Conservation (phyloP, 1,284 basidiomycete genomes). For the Apiotrichum mycotoxinovorans region DNA sequence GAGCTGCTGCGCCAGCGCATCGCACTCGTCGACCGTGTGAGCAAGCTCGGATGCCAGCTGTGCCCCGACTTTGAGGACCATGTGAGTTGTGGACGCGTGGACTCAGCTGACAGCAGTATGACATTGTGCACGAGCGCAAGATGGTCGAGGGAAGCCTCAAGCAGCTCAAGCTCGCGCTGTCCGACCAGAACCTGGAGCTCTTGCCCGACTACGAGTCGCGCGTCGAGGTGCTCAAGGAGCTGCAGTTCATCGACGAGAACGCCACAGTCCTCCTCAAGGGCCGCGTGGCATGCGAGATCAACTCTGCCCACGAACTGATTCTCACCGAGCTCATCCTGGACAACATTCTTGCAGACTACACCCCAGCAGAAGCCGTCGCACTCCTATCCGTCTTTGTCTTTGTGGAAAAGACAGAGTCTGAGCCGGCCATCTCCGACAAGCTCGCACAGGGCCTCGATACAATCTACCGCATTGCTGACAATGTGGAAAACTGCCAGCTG, state of each 20-base stretch:
- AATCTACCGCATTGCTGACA: constrained; percentile 76
- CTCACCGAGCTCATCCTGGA: constrained; percentile 96
- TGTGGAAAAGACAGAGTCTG: constrained; percentile 90
- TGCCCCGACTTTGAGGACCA: constrained; percentile 67
- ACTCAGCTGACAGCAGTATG: constrained; percentile 58
- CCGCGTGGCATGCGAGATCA: constrained; percentile 98
- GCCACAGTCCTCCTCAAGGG: constrained; percentile 94
- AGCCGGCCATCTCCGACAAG: constrained; percentile 72
- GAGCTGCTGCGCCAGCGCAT: constrained; percentile 68
- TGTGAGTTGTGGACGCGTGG: constrained; percentile 52
- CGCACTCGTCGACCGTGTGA: constrained; percentile 53
- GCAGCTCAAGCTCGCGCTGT: constrained; percentile 71
- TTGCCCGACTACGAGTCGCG: constrained; percentile 96
- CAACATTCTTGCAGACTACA: constrained; percentile 83
- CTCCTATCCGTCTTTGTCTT: constrained; percentile 94
- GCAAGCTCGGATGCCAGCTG: constrained; percentile 55
- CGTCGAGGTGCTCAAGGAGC: constrained; percentile 81
- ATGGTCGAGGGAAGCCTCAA: constrained; percentile 69
- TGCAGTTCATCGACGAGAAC: constrained; percentile 90
- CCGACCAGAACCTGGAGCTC: constrained; percentile 94
- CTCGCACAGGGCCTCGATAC: constrained; percentile 67
- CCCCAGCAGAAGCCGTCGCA: constrained; percentile 95
- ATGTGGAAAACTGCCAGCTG: constrained; percentile 75
- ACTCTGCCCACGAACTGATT: constrained; percentile 91
- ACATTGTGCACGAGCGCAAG: constrained; percentile 68